These are phyloP conservation scores for Mollisia scopiformis DNA, from an alignment of 2,329 filamentous ascomycete genomes.

Conservation along the genomic window DNA sequence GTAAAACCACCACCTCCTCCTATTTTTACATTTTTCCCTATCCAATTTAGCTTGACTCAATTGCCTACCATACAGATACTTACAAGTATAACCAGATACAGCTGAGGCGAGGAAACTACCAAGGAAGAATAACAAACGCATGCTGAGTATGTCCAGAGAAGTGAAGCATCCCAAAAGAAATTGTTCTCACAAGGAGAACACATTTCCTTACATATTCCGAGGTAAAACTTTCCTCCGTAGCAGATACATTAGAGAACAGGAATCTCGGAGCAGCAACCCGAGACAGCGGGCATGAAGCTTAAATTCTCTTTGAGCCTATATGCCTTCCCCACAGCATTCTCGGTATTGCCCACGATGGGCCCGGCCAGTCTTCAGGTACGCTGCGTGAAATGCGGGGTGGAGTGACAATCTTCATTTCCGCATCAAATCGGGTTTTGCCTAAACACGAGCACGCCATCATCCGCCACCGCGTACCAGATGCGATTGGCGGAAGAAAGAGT, in stretches of 20 bases:
- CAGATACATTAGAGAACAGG: not conserved
- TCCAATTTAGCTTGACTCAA: not conserved
- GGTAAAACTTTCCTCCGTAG: not conserved
- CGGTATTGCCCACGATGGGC: not conserved
- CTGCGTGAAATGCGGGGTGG: not conserved
- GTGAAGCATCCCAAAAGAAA: not conserved
- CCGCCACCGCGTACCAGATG: not conserved
- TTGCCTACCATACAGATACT: not conserved
- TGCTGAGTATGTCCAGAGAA: conserved; percentile 7
- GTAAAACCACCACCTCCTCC: conserved; percentile 57
- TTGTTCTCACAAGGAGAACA: not conserved
- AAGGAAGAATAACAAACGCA: conserved; percentile 5
- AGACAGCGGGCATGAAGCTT: not conserved
- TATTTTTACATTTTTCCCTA: conserved; percentile 9
- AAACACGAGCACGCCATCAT: not conserved
- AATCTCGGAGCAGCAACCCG: not conserved
- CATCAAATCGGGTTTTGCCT: not conserved
- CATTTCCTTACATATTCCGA: conserved; percentile 3
- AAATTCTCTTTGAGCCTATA: conserved; percentile 7
- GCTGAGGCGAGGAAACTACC: conserved; percentile 4
- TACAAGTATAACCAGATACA: conserved; percentile 11
- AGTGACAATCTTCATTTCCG: not conserved
- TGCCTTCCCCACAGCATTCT: not conserved
- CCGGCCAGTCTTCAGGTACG: not conserved
- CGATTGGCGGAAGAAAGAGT: conserved; percentile 2